These are phyloP conservation scores for Pezicula radicicola DNA, from an alignment of 2,329 filamentous ascomycete genomes.

Conservation along the genomic window DNA sequence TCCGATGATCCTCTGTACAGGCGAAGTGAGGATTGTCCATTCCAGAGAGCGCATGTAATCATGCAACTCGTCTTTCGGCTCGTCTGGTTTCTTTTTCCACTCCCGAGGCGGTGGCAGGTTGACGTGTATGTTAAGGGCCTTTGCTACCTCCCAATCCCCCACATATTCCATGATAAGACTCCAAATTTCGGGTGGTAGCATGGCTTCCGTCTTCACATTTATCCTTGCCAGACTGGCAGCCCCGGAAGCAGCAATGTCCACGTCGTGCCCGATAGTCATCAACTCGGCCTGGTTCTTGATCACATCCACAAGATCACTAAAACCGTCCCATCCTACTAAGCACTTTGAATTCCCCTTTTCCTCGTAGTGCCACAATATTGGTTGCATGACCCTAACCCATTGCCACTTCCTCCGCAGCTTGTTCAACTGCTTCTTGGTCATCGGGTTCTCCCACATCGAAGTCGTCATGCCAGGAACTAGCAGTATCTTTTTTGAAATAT, in stretches of 20 bases:
- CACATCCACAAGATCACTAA: slow-evolving; percentile 70
- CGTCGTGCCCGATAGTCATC: slow-evolving; percentile 69
- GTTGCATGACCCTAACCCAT: slow-evolving; percentile 79
- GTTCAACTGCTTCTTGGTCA: slow-evolving; percentile 82
- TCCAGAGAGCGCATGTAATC: slow-evolving; percentile 78
- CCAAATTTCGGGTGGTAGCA: slow-evolving; percentile 84
- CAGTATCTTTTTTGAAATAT: slow-evolving; percentile 79
- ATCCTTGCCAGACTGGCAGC: slow-evolving; percentile 39
- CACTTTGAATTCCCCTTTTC: slow-evolving; percentile 48
- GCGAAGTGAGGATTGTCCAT: slow-evolving; percentile 76
- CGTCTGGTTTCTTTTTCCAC: slow-evolving; percentile 63
- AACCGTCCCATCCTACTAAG: slow-evolving; percentile 58
- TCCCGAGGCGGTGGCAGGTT: slow-evolving; percentile 69
- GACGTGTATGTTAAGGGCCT: slow-evolving; percentile 76
- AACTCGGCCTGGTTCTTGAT: slow-evolving; percentile 77
- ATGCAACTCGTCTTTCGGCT: slow-evolving; percentile 61
- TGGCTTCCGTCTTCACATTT: slow-evolving; percentile 34
- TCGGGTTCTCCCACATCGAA: slow-evolving; percentile 85
- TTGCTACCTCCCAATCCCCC: slow-evolving; percentile 87
- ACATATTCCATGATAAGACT: slow-evolving; percentile 81
- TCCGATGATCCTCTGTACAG: slow-evolving; percentile 67
- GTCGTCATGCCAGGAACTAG: slow-evolving; percentile 87
- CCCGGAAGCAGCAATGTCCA: slow-evolving; percentile 37
- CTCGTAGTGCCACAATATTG: slow-evolving; percentile 80
- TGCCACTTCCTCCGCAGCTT: slow-evolving; percentile 83